phyloP scores from a whole-genome alignment of 2,329 filamentous ascomycete species.

The Fusarium gaditjirri region DNA sequence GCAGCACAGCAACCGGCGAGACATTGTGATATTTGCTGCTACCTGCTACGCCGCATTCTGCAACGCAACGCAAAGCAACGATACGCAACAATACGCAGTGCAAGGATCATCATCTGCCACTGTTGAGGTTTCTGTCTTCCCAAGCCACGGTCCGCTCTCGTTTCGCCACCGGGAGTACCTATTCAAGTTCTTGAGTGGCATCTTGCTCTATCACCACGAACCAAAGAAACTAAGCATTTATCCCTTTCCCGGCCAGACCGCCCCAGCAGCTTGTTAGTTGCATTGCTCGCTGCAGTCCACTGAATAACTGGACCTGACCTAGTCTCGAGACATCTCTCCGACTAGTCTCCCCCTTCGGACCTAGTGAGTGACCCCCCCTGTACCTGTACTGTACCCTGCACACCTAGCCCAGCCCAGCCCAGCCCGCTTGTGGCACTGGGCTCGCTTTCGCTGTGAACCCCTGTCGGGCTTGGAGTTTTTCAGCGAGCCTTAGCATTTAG shows the following conservation, averaged over 20 bases:
- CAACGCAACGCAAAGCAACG: constrained; percentile 24
- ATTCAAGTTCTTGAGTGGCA: constrained; percentile 14
- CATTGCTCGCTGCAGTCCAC: background rate
- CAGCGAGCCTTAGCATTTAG: background rate
- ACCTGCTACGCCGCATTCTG: constrained; percentile 36
- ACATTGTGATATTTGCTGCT: constrained; percentile 20
- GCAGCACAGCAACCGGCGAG: constrained; percentile 20
- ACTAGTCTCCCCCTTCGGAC: constrained; percentile 15
- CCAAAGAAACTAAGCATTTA: constrained; percentile 10
- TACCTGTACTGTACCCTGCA: constrained; percentile 5
- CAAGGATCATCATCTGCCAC: background rate
- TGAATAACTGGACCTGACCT: constrained; percentile 23
- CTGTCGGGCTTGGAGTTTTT: constrained; percentile 8
- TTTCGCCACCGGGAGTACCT: constrained; percentile 24
- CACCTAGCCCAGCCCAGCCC: constrained; percentile 1
- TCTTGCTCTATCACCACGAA: constrained; percentile 14
- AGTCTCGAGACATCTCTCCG: constrained; percentile 36
- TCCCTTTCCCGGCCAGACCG: constrained; percentile 27
- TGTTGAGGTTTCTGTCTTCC: constrained; percentile 4
- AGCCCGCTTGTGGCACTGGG: constrained; percentile 37
- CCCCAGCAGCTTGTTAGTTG: constrained; percentile 1
- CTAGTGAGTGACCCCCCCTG: constrained; percentile 13
- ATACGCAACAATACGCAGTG: background rate
- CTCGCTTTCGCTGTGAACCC: constrained; percentile 19
- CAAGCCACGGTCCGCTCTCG: constrained; percentile 28